Evolutionary conservation across 768 basidiomycete species (phyloP).

Genomic region (Suillus subaureus): DNA sequence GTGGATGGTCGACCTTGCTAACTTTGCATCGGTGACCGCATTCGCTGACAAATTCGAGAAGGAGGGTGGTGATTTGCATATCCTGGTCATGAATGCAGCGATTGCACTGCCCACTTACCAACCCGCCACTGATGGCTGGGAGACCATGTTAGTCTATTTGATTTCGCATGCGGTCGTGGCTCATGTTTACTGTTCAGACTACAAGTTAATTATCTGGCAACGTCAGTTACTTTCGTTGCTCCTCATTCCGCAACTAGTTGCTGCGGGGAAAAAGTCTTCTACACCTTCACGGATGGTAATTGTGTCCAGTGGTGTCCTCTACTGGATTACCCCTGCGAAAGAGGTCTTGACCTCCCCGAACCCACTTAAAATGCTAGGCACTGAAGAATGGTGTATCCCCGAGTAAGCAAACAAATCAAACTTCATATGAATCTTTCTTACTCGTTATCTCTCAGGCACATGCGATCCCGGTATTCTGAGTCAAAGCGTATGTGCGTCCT

Average conservation of each 20-base stretch:
- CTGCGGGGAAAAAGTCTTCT: constrained; percentile 26
- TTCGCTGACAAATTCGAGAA: constrained; percentile 35
- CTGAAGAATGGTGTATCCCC: constrained; percentile 20
- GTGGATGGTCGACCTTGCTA: constrained; percentile 43
- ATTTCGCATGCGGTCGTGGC: background rate
- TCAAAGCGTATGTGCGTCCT: constrained; percentile 28
- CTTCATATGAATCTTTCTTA: background rate
- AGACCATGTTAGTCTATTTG: constrained; percentile 36
- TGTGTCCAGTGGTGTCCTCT: constrained; percentile 33
- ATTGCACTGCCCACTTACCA: constrained; percentile 18
- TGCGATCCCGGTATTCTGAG: constrained; percentile 23
- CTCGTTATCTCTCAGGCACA: constrained; percentile 13
- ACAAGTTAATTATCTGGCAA: constrained; percentile 39
- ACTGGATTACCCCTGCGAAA: constrained; percentile 18
- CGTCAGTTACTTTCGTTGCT: constrained; percentile 34
- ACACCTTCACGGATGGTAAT: constrained; percentile 31
- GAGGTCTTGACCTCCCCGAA: constrained; percentile 22
- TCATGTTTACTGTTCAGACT: constrained; percentile 21
- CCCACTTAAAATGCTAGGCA: constrained; percentile 28
- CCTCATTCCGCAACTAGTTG: constrained; percentile 33
- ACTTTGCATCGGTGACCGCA: constrained; percentile 42
- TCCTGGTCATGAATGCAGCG: constrained; percentile 49
- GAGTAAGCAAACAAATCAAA: constrained; percentile 17
- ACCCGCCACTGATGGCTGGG: constrained; percentile 47
- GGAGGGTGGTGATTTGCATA: constrained; percentile 35